phyloP scores from a whole-genome alignment of 306 rosid species.

The Pterocarpus santalinus region DNA sequence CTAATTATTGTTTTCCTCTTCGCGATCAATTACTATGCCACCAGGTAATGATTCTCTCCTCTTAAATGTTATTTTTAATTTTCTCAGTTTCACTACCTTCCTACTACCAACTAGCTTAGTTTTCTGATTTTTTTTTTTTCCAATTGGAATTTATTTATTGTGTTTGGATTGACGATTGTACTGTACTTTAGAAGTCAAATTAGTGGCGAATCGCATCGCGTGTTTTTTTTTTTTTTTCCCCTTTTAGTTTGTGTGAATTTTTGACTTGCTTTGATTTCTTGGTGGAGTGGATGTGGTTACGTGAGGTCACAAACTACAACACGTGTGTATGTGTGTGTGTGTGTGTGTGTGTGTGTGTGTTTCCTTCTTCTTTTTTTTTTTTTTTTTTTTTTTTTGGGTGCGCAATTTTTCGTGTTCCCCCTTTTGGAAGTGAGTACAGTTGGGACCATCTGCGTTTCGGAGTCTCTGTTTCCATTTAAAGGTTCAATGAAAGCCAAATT shows the following conservation, averaged over 20 bases:
- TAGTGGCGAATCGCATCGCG: not conserved
- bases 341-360: too few relatives aligned
- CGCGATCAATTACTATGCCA: constrained; percentile 24
- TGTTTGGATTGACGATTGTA: not conserved
- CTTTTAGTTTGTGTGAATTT: not conserved
- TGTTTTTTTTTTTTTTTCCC: not conserved
- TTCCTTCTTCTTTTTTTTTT: too few relatives aligned
- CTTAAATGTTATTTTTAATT: not conserved
- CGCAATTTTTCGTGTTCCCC: not conserved
- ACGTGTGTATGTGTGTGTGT: not conserved
- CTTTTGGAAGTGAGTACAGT: not conserved
- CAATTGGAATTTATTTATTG: not conserved
- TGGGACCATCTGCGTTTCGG: too few relatives aligned
- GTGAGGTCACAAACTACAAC: not conserved
- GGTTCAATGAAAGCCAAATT: not conserved
- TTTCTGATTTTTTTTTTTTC: not conserved
- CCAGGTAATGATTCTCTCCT: constrained; percentile 27
- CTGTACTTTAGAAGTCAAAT: not conserved
- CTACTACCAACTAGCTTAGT: not conserved
- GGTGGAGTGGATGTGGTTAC: not conserved
- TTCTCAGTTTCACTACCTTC: not conserved
- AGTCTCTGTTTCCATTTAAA: not conserved
- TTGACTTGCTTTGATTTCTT: not conserved
- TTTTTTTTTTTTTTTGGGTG: too few relatives aligned
- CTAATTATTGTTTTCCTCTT: not conserved